These are phyloP conservation scores for Porphyridium purpureum DNA, from an alignment of 23 red algal species.

Conservation along the genomic window DNA sequence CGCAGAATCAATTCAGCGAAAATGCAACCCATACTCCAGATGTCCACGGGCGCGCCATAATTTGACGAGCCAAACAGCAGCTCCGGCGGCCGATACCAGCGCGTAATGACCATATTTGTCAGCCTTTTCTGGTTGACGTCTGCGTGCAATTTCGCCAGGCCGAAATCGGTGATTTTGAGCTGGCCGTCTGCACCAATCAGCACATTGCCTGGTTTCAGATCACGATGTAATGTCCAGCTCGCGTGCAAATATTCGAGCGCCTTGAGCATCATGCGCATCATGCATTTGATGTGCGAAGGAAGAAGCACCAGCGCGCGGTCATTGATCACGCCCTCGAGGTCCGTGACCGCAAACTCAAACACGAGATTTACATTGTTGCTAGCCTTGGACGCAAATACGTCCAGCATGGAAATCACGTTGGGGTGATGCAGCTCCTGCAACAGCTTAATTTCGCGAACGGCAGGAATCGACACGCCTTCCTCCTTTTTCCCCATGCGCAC, in stretches of 20 bases:
- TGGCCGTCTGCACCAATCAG: conserved; percentile 71
- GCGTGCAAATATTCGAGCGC: conserved; percentile 60
- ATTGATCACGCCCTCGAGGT: conserved; percentile 76
- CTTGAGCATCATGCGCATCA: conserved; percentile 55
- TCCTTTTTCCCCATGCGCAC: conserved; percentile 74
- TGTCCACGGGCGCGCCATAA: conserved; percentile 77
- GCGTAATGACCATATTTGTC: conserved; percentile 88
- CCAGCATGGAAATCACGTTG: conserved; percentile 70
- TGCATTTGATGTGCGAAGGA: conserved; percentile 58
- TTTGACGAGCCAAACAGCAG: conserved; percentile 63
- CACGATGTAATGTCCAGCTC: conserved; percentile 77
- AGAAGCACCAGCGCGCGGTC: conserved; percentile 60
- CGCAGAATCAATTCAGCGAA: conserved; percentile 94
- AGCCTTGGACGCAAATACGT: conserved; percentile 50
- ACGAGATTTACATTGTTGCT: conserved; percentile 81
- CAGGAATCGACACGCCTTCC: conserved; percentile 73
- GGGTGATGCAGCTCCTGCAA: conserved; percentile 84
- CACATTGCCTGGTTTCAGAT: conserved; percentile 95
- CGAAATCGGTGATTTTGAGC: conserved; percentile 94
- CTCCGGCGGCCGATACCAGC: conserved; percentile 96
- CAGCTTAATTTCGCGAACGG: conserved; percentile 84
- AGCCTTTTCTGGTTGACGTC: conserved; percentile 48
- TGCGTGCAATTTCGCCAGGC: conserved; percentile 58
- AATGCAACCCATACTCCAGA: conserved; percentile 95
- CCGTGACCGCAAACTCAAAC: conserved; percentile 83